phyloP scores from a whole-genome alignment of 164 flowering plant species.

The Tinospora cordifolia region DNA sequence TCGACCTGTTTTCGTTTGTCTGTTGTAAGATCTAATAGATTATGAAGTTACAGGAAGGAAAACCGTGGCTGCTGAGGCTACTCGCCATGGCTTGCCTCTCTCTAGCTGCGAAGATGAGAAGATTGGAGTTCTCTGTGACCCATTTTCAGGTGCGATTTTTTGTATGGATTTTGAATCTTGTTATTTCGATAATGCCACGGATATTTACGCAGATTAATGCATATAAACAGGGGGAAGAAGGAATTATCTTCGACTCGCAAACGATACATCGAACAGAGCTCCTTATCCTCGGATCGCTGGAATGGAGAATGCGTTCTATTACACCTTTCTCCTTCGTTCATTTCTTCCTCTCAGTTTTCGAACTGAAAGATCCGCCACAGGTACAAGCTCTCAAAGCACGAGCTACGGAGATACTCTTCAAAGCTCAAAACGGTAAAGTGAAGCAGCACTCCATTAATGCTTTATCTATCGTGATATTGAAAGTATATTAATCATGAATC shows the following conservation, averaged over 20 bases:
- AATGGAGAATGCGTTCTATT: conserved; percentile 75
- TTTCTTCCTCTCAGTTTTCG: conserved; percentile 44
- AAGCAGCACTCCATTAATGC: neutral
- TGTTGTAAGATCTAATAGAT: conserved; percentile 6
- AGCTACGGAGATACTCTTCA: conserved; percentile 44
- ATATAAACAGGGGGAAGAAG: conserved; percentile 33
- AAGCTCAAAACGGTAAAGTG: conserved; percentile 42
- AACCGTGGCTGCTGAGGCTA: conserved; percentile 51
- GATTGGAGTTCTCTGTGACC: conserved; percentile 27
- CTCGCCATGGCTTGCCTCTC: conserved; percentile 46
- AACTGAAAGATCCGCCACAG: conserved; percentile 33
- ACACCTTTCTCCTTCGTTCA: conserved; percentile 57
- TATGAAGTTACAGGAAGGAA: conserved; percentile 34
- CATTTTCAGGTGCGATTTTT: conserved; percentile 38
- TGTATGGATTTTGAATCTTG: neutral
- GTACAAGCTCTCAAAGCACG: conserved; percentile 35
- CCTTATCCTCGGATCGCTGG: conserved; percentile 46
- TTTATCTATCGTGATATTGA: neutral
- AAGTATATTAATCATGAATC: neutral
- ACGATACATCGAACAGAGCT: conserved; percentile 51
- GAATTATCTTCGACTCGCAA: conserved; percentile 39
- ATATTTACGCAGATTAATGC: neutral
- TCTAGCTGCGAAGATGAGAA: conserved; percentile 58
- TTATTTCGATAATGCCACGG: no score
- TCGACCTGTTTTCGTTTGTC: neutral